Evolutionary conservation across 2,329 filamentous ascomycete species (phyloP).

Genomic region (Ceratocystiopsis sp.): DNA sequence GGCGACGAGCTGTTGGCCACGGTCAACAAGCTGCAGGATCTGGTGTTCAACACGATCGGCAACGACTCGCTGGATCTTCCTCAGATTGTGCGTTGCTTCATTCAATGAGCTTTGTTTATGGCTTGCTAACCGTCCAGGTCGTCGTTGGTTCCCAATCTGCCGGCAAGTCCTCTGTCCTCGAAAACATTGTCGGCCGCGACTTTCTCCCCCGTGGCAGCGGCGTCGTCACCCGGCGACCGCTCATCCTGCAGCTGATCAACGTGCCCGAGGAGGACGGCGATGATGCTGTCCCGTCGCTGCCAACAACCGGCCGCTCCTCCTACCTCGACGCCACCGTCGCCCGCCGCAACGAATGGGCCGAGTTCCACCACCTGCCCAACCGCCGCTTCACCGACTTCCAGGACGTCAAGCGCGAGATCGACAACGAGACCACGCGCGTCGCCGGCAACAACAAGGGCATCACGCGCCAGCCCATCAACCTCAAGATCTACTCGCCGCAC

Average conservation of each 20-base stretch:
- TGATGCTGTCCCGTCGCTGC: slow-evolving; percentile 16
- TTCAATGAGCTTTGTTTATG: too few relatives aligned
- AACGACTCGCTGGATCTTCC: slow-evolving; percentile 98
- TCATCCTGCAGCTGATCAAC: slow-evolving; percentile 97
- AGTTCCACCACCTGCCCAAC: slow-evolving; percentile 90
- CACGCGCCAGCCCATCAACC: slow-evolving; percentile 88
- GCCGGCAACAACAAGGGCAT: slow-evolving; percentile 90
- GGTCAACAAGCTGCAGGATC: slow-evolving; percentile 98
- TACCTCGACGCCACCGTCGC: slow-evolving; percentile 74
- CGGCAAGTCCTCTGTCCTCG: slow-evolving; percentile 96
- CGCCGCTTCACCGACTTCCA: slow-evolving; percentile 87
- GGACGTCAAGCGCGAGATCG: slow-evolving; percentile 96
- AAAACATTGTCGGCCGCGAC: slow-evolving; percentile 97
- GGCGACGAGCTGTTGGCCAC: slow-evolving; percentile 89
- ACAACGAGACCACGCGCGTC: slow-evolving; percentile 93
- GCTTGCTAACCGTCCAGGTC: too few relatives aligned
- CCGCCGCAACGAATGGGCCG: slow-evolving; percentile 93
- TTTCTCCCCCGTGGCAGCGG: slow-evolving; percentile 95
- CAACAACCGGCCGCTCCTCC: slow-evolving; percentile 27
- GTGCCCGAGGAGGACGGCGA: slow-evolving; percentile 58
- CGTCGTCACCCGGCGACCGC: slow-evolving; percentile 89
- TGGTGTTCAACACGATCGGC: slow-evolving; percentile 94
- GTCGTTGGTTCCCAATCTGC: slow-evolving; percentile 98
- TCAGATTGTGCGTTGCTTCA: slow-evolving; percentile 79
- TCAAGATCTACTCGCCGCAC: slow-evolving; percentile 95